Percentiles rank a stretch among this genome's conserved stretches.
phyloP scores from a whole-genome alignment of 345 rosid genomes.

The Gossypium turneri region DNA sequence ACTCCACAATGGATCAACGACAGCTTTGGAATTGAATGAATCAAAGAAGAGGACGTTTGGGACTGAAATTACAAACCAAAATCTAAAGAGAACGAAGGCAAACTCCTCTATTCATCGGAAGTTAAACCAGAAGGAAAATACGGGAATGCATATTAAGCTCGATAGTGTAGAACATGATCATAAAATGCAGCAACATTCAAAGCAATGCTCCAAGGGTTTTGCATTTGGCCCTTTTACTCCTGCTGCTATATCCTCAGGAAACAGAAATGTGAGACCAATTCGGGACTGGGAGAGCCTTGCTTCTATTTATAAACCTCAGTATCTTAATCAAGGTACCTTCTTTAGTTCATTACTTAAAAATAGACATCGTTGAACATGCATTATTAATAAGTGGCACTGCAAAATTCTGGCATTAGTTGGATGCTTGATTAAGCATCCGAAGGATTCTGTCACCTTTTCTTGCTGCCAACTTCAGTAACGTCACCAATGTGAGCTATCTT shows the following conservation, averaged over 20 bases:
- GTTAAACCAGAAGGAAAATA: constrained; percentile 29
- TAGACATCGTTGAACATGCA: neutral
- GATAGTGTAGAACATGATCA: constrained; percentile 18
- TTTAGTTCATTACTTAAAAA: constrained; percentile 4
- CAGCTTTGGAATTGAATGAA: constrained; percentile 29
- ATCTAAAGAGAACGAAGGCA: constrained; percentile 40
- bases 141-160: constrained; percentile 18
- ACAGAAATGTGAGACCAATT: constrained; percentile 26
- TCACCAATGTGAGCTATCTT: neutral
- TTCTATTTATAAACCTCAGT: constrained; percentile 47
- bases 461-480: neutral
- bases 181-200: constrained; percentile 23
- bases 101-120: constrained; percentile 28
- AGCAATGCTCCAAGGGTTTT: constrained; percentile 32
- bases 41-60: constrained; percentile 62
- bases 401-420: constrained; percentile 7
- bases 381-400: neutral
- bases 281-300: constrained; percentile 49
- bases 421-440: neutral
- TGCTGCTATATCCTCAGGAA: constrained; percentile 18
- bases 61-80: constrained; percentile 49
- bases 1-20: constrained; percentile 11
- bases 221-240: constrained; percentile 62
- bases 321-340: constrained; percentile 56
- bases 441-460: neutral